A percentile compares a stretch with the other conserved stretches of the same genome.
Conservation (phyloP, 306 rosid species). For the Acacia crassicarpa region DNA sequence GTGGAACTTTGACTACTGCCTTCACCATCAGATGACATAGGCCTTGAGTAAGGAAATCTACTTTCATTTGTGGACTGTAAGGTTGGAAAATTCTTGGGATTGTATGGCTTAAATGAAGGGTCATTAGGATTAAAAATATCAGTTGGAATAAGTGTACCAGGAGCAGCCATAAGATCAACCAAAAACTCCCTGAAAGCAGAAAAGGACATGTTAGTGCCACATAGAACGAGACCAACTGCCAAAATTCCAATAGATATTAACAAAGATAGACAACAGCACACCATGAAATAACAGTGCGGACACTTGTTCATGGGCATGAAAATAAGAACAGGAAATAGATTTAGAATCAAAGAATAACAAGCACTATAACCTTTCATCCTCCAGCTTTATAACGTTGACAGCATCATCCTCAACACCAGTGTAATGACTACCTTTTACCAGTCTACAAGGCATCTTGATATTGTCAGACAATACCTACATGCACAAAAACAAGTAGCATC, state of each 20-base stretch:
- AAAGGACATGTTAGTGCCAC: constrained; percentile 38
- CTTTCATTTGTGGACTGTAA: constrained; percentile 49
- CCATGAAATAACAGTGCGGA: neutral
- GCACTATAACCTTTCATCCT: constrained; percentile 80
- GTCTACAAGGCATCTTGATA: constrained; percentile 95
- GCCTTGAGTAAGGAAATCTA: constrained; percentile 53
- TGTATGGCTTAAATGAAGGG: constrained; percentile 49
- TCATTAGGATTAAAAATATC: constrained; percentile 72
- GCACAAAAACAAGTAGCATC: constrained; percentile 34
- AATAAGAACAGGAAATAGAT: constrained; percentile 24
- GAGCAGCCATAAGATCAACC: constrained; percentile 99
- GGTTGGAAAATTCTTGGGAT: constrained; percentile 56
- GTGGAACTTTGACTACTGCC: constrained; percentile 68
- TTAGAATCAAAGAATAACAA: constrained; percentile 23
- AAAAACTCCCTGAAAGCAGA: constrained; percentile 86
- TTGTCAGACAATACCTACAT: constrained; percentile 91
- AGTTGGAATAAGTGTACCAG: constrained; percentile 92
- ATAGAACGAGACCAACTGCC: constrained; percentile 21
- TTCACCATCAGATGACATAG: constrained; percentile 63
- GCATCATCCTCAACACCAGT: constrained; percentile 99
- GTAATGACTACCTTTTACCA: constrained; percentile 94
- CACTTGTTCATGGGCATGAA: constrained; percentile 3
- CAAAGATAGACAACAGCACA: constrained; percentile 8
- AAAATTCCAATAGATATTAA: constrained; percentile 5
- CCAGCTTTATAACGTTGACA: constrained; percentile 86